Conservation (phyloP, 2,329 filamentous ascomycete genomes). For the Phaeosphaeria sp. region DNA sequence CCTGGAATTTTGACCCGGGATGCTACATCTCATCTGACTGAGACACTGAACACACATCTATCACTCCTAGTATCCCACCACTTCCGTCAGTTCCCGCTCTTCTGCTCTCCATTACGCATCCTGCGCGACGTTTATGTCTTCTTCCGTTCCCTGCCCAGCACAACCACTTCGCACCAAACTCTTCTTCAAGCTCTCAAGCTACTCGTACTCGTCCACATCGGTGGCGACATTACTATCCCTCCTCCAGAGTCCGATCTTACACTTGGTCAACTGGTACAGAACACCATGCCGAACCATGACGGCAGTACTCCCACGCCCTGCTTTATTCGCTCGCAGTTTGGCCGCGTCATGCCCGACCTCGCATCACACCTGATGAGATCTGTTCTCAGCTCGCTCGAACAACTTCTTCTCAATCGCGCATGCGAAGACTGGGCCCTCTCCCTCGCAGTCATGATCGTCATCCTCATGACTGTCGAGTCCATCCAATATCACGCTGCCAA, state of each 20-base stretch:
- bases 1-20: conserved; percentile 40
- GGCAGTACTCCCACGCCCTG: conserved; percentile 41
- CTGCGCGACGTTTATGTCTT: conserved; percentile 45
- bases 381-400: conserved; percentile 41
- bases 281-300: conserved; percentile 22
- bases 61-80: conserved; percentile 40
- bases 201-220: conserved; percentile 49
- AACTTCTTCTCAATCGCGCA: conserved; percentile 37
- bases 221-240: conserved; percentile 44
- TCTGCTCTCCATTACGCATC: conserved; percentile 40
- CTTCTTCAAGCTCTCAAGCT: conserved; percentile 47
- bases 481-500: conserved; percentile 49
- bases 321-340: conserved; percentile 49
- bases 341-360: conserved; percentile 42
- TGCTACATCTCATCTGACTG: conserved; percentile 22
- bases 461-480: conserved; percentile 49
- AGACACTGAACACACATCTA: conserved; percentile 40
- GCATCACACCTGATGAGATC: conserved; percentile 41
- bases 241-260: conserved; percentile 18
- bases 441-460: conserved; percentile 39
- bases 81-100: conserved; percentile 46
- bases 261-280: conserved; percentile 24
- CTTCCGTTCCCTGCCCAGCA: conserved; percentile 28
- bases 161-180: conserved; percentile 24
- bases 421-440: conserved; percentile 42